Evolutionary conservation across 2,329 filamentous ascomycete genomes (phyloP).

Genomic region (Coccinonectria pachysandricola): DNA sequence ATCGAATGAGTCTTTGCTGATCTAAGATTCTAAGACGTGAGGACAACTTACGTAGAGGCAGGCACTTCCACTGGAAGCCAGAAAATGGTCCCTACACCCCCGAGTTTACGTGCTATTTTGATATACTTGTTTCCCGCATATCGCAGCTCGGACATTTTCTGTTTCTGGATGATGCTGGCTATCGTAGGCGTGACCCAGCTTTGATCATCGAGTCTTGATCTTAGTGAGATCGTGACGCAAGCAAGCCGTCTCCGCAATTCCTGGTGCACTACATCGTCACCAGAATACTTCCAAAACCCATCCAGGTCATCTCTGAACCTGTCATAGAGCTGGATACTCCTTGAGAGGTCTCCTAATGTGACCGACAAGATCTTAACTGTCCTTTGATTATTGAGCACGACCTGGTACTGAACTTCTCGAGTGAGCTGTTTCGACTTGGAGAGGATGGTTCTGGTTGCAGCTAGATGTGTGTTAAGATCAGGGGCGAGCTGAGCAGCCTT

Average conservation of each 20-base stretch:
- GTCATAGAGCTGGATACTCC: conserved; percentile 5
- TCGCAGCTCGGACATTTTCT: conserved; percentile 12
- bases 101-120: conserved; percentile 22
- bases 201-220: conserved; percentile 9
- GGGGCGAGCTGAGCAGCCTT: conserved; percentile 7
- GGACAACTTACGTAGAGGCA: conserved; percentile 21
- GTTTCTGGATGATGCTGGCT: conserved; percentile 7
- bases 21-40: accelerated
- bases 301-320: conserved; percentile 4
- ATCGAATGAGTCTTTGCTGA: not conserved
- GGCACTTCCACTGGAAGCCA: conserved; percentile 24
- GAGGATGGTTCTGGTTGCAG: conserved; percentile 8
- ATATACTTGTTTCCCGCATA: conserved; percentile 24
- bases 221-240: conserved; percentile 15
- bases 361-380: conserved; percentile 12
- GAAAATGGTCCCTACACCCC: conserved; percentile 19
- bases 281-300: conserved; percentile 11
- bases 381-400: conserved; percentile 13
- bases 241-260: conserved; percentile 15
- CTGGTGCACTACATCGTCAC: conserved; percentile 4
- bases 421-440: conserved; percentile 9
- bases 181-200: conserved; percentile 7
- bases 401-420: conserved; percentile 12
- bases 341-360: conserved; percentile 4
- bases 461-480: conserved; percentile 9